Conservation (phyloP, 306 rosid species). For the Trichosanthes cucumerina region DNA sequence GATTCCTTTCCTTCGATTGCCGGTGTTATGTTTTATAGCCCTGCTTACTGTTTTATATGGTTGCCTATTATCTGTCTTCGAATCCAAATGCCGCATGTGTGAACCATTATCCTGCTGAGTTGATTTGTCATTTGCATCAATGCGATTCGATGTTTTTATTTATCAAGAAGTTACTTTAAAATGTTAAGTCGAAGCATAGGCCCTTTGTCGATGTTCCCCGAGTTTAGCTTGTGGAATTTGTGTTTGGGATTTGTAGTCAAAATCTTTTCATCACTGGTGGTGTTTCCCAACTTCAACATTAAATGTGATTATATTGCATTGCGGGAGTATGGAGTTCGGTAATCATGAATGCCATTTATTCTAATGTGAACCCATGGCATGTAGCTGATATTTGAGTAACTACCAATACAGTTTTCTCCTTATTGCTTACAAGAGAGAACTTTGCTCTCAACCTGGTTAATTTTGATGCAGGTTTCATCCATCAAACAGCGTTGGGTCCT, state of each 20-base stretch:
- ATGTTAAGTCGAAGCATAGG: neutral
- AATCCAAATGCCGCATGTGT: neutral
- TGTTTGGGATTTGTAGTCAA: neutral
- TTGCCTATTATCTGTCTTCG: neutral
- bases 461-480: constrained; percentile 39
- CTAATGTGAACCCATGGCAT: neutral
- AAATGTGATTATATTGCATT: neutral
- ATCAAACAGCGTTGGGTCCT: constrained; percentile 30
- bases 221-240: neutral
- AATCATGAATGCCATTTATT: neutral
- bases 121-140: neutral
- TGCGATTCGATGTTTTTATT: neutral
- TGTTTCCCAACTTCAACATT: neutral
- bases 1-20: neutral
- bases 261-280: neutral
- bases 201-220: neutral
- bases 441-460: neutral
- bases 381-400: neutral
- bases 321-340: neutral
- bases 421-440: neutral
- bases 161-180: neutral
- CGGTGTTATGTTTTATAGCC: neutral
- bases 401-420: neutral
- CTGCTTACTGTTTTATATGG: neutral
- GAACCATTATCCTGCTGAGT: neutral